Percentiles rank a stretch among this genome's conserved stretches.
Conservation (phyloP, 2,329 filamentous ascomycete genomes). For the Phoma sp. region DNA sequence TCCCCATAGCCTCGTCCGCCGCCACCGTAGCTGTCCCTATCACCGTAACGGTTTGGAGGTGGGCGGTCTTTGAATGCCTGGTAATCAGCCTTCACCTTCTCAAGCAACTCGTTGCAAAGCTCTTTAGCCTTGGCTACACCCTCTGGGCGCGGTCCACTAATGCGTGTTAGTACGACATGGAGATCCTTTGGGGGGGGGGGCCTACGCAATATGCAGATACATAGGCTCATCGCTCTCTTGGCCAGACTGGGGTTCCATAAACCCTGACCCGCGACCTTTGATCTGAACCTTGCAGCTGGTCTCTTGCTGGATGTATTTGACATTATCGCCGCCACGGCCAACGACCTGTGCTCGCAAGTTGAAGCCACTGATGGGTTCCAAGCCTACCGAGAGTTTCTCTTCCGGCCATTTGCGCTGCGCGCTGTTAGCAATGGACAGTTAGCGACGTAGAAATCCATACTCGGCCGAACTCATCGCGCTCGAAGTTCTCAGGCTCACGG, state of each 20-base stretch:
- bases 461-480: constrained; percentile 89
- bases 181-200: not conserved
- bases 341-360: constrained; percentile 97
- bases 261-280: constrained; percentile 94
- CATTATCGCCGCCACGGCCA: constrained; percentile 90
- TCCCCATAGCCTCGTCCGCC: constrained; percentile 51
- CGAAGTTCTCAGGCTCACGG: constrained; percentile 79
- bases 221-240: constrained; percentile 93
- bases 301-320: constrained; percentile 97
- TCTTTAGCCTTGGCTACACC: constrained; percentile 89
- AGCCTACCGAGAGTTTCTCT: constrained; percentile 87
- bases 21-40: constrained; percentile 47
- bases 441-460: constrained; percentile 59
- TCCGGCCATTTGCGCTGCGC: constrained; percentile 96
- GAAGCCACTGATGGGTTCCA: constrained; percentile 92
- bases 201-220: constrained; percentile 94
- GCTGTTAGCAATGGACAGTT: constrained; percentile 31
- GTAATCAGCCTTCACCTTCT: constrained; percentile 87
- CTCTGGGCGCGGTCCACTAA: constrained; percentile 81
- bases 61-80: constrained; percentile 82
- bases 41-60: constrained; percentile 57
- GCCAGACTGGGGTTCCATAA: constrained; percentile 87
- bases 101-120: constrained; percentile 86
- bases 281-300: constrained; percentile 97
- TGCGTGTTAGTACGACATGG: constrained; percentile 17